phyloP scores from a whole-genome alignment of 2,329 filamentous ascomycete species.

The Dothistroma pini region DNA sequence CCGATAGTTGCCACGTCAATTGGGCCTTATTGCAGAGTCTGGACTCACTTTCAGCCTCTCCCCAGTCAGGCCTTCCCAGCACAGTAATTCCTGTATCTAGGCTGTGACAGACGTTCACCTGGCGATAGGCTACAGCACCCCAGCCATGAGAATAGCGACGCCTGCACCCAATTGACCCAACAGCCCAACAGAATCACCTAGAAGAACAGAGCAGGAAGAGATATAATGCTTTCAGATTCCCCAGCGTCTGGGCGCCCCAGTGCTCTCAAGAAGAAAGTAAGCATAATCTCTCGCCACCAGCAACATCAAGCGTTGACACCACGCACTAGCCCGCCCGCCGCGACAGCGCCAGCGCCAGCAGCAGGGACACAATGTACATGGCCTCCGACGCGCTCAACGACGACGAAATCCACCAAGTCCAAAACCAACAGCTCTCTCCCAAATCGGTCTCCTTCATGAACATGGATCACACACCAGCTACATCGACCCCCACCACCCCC shows the following conservation, averaged over 20 bases:
- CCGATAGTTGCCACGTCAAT: neutral
- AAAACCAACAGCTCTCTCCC: neutral
- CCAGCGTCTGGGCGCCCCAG: neutral
- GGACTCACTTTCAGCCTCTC: neutral
- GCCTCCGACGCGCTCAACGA: neutral
- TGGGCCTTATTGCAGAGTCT: neutral
- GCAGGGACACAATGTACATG: neutral
- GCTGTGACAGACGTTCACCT: neutral
- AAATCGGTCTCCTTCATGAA: neutral
- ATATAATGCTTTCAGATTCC: neutral
- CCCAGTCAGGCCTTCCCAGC: neutral
- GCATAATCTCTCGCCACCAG: neutral
- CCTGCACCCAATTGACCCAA: neutral
- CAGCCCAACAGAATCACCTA: neutral
- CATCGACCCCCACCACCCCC: neutral
- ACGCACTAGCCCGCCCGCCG: neutral
- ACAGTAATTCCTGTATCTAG: neutral
- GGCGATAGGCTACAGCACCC: neutral
- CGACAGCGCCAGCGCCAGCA: neutral
- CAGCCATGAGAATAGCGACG: neutral
- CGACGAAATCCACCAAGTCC: neutral
- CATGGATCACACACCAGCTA: neutral
- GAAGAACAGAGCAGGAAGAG: neutral
- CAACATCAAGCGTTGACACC: neutral
- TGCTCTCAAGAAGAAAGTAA: neutral